These are phyloP conservation scores for Penicillium argentinense DNA, from an alignment of 495 filamentous ascomycete species.

Conservation along the genomic window DNA sequence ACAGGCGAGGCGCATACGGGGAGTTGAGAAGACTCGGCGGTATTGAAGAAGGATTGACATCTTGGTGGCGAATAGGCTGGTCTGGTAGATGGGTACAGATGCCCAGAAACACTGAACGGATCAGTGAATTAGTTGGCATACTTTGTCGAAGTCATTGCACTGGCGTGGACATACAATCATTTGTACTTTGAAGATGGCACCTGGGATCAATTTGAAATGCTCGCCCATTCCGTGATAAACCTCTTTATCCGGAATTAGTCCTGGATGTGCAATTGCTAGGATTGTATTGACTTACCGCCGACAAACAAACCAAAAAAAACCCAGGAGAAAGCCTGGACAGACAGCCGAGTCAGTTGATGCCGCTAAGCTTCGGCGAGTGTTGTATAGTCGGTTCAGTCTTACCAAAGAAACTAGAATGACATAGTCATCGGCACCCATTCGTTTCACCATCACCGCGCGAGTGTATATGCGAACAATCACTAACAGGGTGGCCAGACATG, in stretches of 20 bases:
- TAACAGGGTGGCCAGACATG: constrained; percentile 30
- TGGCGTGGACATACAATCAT: constrained; percentile 29
- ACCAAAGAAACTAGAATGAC: constrained; percentile 31
- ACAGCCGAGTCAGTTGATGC: not conserved
- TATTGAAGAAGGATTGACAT: constrained; percentile 41
- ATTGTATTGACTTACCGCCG: constrained; percentile 22
- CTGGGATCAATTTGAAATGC: constrained; percentile 26
- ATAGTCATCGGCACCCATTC: constrained; percentile 57
- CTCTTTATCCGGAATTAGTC: constrained; percentile 23
- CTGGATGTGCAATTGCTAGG: not conserved
- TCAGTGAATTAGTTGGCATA: not conserved
- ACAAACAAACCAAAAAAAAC: constrained; percentile 35
- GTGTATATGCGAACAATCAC: constrained; percentile 43
- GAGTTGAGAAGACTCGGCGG: constrained; percentile 37
- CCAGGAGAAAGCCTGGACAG: constrained; percentile 33
- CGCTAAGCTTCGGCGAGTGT: too few relatives aligned
- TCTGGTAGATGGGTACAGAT: constrained; percentile 36
- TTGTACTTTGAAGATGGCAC: constrained; percentile 21
- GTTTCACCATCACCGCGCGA: constrained; percentile 56
- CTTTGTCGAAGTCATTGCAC: not conserved
- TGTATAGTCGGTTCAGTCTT: too few relatives aligned
- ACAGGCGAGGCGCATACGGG: constrained; percentile 40
- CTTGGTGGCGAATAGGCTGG: constrained; percentile 35
- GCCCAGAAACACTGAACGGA: constrained; percentile 34
- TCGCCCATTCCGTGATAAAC: constrained; percentile 40